Base-by-base conservation (phyloP, 305 asterid genomes). In the Fraxinus dipetala region DNA sequence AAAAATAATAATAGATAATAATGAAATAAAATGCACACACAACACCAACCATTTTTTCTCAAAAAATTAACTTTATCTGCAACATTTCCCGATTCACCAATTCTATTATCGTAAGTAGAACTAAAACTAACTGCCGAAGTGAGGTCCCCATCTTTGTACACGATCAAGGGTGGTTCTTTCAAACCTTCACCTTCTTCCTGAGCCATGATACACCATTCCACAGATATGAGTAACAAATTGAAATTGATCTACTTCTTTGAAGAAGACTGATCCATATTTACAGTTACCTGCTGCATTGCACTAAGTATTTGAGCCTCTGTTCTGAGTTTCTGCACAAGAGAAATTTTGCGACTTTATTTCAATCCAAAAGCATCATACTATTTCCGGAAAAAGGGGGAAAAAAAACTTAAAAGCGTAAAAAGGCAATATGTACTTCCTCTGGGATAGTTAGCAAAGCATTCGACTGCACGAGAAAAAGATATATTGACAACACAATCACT, bases 261-360 rank as follows among this genome's bases (percentile, higher is more conserved):
- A 31, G 78, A 78, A 34, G 14, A 83, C 8, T 10, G 11, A 82
- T 24, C 40, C 24, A 65, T 77, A 18, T 51, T 61, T 54, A 20
- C 22, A 36, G 79, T 84, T 89, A 95, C 97, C 98, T 90, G 93
- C 83, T 90, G 88, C 32, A 93, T 70, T 81, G 93, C 91, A 81
- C 81, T 86, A 65, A 91, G 90, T 22, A 85, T 79, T 45, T 90
- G 97, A 59, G 90, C 88, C 80, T 92, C 97, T 38, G 88, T 82
- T 83, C 95, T 91, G 86, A 86, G 92, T 84, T 92, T 93, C 98
- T 95, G 93, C 78, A 84, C 77, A 88, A 32, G 13, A 82, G 74
- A 84, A 84, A 83, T 48, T 0, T 18, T 63, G 72, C 7, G 13
- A 24, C 16, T 63, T 63, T 63, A 3, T 22, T 63, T 59, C 72